These are phyloP conservation scores for Incumbomyces lentus DNA, from an alignment of 2,329 filamentous ascomycete species.

Conservation along the genomic window DNA sequence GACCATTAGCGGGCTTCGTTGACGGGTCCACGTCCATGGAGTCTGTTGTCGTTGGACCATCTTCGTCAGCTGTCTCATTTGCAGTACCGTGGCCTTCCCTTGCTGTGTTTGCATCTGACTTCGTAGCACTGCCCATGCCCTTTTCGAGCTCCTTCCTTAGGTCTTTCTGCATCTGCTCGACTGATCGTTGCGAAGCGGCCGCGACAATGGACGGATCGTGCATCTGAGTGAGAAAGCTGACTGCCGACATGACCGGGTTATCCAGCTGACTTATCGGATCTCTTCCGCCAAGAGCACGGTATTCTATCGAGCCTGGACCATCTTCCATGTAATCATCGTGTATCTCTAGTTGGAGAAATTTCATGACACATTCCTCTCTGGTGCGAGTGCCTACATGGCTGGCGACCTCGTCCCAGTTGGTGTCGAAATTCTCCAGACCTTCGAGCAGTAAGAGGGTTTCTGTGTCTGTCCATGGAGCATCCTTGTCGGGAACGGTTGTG, in stretches of 20 bases:
- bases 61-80: constrained; percentile 44
- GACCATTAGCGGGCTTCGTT: constrained; percentile 25
- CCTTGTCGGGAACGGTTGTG: constrained; percentile 65
- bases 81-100: constrained; percentile 21
- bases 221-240: constrained; percentile 84
- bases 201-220: constrained; percentile 85
- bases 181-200: constrained; percentile 77
- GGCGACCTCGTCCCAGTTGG: constrained; percentile 89
- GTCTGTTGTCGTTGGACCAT: constrained; percentile 41
- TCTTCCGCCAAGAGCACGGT: constrained; percentile 65
- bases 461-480: constrained; percentile 82
- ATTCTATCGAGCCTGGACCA: constrained; percentile 52
- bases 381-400: constrained; percentile 87
- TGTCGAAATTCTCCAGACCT: constrained; percentile 82
- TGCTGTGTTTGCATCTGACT: not conserved
- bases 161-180: constrained; percentile 72
- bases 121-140: constrained; percentile 29
- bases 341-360: constrained; percentile 92
- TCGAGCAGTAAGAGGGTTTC: constrained; percentile 85
- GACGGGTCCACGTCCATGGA: constrained; percentile 53
- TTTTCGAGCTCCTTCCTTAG: constrained; percentile 70
- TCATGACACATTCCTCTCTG: constrained; percentile 89
- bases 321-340: constrained; percentile 94
- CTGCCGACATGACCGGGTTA: constrained; percentile 92
- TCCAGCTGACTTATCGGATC: constrained; percentile 86